Evolutionary conservation across 345 rosid genomes (phyloP).

Genomic region (Eucalyptus virginea): DNA sequence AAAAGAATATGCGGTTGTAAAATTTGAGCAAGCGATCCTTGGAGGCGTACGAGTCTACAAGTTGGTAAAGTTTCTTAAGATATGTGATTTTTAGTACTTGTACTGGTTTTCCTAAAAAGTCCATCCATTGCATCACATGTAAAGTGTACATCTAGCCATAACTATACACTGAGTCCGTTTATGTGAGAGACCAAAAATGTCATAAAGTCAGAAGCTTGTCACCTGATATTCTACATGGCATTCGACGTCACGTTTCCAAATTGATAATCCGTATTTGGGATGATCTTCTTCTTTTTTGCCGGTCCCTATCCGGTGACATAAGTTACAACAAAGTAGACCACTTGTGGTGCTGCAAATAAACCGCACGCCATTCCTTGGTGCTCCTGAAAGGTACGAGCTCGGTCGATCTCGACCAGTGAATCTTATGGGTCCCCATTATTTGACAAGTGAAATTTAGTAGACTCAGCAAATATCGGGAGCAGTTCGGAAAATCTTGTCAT

Average conservation of each 20-base stretch:
- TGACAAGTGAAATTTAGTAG: background rate
- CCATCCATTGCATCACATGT: fast-evolving
- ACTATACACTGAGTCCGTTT: background rate
- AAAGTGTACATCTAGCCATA: background rate
- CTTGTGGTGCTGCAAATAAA: fast-evolving
- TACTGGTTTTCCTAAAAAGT: background rate
- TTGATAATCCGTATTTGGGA: background rate
- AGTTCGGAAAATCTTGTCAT: background rate
- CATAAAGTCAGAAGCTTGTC: background rate
- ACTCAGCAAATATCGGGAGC: background rate
- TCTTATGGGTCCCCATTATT: too few relatives aligned
- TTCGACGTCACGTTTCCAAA: background rate
- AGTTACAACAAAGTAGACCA: background rate
- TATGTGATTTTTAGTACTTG: background rate
- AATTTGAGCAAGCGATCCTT: background rate
- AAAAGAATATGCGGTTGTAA: background rate
- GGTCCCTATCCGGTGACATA: background rate
- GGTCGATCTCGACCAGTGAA: background rate
- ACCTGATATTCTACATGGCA: background rate
- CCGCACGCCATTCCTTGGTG: background rate
- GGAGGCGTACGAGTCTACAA: background rate
- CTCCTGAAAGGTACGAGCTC: background rate
- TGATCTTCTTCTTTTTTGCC: background rate
- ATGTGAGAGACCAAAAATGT: background rate
- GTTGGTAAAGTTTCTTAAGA: background rate